These are phyloP conservation scores for Anaeromyces robustus DNA, from an alignment of 192 early-diverging fungal species.

Conservation along the genomic window DNA sequence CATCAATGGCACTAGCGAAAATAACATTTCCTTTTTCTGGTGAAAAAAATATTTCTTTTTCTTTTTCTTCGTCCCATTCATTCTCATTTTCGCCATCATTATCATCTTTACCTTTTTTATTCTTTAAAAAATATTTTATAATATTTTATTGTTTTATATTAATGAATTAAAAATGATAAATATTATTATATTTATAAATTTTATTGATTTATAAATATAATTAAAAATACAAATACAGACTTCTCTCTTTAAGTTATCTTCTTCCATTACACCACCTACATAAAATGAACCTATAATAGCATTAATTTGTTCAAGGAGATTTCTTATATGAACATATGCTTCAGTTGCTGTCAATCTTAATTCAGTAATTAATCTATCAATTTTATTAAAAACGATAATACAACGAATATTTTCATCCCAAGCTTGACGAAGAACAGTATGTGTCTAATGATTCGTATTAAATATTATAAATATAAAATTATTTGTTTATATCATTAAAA, in stretches of 20 bases:
- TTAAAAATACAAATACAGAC: slow-evolving; percentile 6
- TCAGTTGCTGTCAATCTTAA: slow-evolving; percentile 79
- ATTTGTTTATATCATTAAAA: slow-evolving; percentile 1
- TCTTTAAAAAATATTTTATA: no score
- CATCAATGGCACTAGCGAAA: slow-evolving; percentile 89
- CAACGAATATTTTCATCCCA: slow-evolving; percentile 82
- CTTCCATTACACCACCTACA: slow-evolving; percentile 70
- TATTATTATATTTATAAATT: no score
- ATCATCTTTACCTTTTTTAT: slow-evolving; percentile 8
- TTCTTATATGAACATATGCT: slow-evolving; percentile 81
- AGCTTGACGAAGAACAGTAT: slow-evolving; percentile 87
- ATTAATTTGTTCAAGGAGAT: slow-evolving; percentile 94
- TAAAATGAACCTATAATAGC: slow-evolving; percentile 90
- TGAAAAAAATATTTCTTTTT: slow-evolving; percentile 88
- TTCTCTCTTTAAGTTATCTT: slow-evolving; percentile 50
- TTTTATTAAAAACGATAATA: slow-evolving; percentile 94
- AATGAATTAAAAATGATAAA: no score
- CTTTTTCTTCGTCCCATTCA: slow-evolving; percentile 72
- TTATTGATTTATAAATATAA: no score
- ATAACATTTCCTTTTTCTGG: slow-evolving; percentile 93
- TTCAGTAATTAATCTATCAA: slow-evolving; percentile 89
- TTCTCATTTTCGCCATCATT: slow-evolving; percentile 43
- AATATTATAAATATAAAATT: background rate
- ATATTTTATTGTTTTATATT: no score
- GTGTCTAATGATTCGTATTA: slow-evolving; percentile 38